A percentile compares a stretch with the other conserved stretches of the same genome.
Conservation (phyloP, 371 early-diverging fungal species). For the Globomyces sp. region DNA sequence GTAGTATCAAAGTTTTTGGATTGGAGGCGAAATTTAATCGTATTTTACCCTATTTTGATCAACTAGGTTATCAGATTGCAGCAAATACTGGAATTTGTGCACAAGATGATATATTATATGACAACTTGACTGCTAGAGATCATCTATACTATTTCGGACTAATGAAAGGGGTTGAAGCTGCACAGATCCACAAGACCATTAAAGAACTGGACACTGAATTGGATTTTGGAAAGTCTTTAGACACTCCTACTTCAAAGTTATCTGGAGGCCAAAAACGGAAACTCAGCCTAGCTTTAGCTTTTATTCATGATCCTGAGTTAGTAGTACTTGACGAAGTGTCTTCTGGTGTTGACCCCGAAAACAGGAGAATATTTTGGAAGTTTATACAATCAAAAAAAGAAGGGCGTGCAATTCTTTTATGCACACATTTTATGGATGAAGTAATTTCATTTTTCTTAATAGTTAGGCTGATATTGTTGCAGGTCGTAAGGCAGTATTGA, state of each 20-base stretch:
- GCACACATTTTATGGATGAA: slow-evolving; percentile 62
- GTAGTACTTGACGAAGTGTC: slow-evolving; percentile 23
- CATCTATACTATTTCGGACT: slow-evolving; percentile 65
- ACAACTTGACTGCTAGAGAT: slow-evolving; percentile 63
- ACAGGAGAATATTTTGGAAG: slow-evolving; percentile 58
- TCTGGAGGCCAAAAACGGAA: slow-evolving; percentile 63
- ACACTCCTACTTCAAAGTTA: slow-evolving; percentile 46
- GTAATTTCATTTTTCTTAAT: slow-evolving; percentile 28
- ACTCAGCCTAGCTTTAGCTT: slow-evolving; percentile 60
- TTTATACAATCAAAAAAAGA: slow-evolving; percentile 51
- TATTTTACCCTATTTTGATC: background rate
- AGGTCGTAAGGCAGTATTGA: slow-evolving; percentile 6
- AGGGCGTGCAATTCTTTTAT: slow-evolving; percentile 56
- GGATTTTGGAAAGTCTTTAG: background rate
- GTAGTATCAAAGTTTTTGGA: slow-evolving; percentile 11
- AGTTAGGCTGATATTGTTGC: slow-evolving; percentile 20
- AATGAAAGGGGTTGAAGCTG: slow-evolving; percentile 54
- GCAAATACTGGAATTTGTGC: slow-evolving; percentile 59
- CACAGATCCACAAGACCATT: slow-evolving; percentile 1
- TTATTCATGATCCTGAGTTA: slow-evolving; percentile 44
- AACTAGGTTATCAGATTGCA: slow-evolving; percentile 9
- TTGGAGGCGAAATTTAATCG: background rate
- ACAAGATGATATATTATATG: slow-evolving; percentile 67
- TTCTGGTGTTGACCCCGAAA: slow-evolving; percentile 57
- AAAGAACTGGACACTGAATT: background rate